These are phyloP conservation scores for Eleusine coracana DNA, from an alignment of 176 grass and related monocot species.

Conservation along the genomic window DNA sequence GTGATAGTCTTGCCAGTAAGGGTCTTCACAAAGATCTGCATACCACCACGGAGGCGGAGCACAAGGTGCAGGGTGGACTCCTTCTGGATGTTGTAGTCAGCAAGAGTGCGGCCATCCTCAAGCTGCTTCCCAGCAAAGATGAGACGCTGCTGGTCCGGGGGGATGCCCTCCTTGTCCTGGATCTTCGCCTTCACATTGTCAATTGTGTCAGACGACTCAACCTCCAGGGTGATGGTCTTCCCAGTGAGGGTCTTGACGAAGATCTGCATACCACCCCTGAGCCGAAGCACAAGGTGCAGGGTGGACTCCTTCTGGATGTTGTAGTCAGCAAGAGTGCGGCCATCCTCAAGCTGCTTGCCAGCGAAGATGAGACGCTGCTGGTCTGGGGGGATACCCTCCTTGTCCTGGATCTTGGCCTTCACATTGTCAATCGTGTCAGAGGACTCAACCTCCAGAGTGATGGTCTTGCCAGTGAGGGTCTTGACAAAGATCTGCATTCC, in stretches of 20 bases:
- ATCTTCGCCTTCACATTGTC: slow-evolving; percentile 85
- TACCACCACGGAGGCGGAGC: slow-evolving; percentile 37
- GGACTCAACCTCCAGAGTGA: slow-evolving; percentile 52
- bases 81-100: slow-evolving; percentile 82
- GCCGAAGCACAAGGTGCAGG: slow-evolving; percentile 35
- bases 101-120: slow-evolving; percentile 60
- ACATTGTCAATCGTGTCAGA: slow-evolving; percentile 64
- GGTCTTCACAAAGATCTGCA: slow-evolving; percentile 68
- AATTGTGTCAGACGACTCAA: slow-evolving; percentile 61
- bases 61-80: slow-evolving; percentile 75
- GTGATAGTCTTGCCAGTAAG: slow-evolving; percentile 53
- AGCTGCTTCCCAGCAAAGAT: slow-evolving; percentile 80
- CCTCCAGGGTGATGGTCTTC: slow-evolving; percentile 85
- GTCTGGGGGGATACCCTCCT: slow-evolving; percentile 74
- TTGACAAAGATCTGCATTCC: slow-evolving; percentile 77
- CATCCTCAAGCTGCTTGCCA: slow-evolving; percentile 70
- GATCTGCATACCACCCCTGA: slow-evolving; percentile 64
- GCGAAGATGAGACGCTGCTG: slow-evolving; percentile 74
- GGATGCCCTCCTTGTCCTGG: slow-evolving; percentile 89
- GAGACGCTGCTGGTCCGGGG: slow-evolving; percentile 71
- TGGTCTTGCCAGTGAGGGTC: slow-evolving; percentile 76
- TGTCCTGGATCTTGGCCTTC: slow-evolving; percentile 75
- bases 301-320: slow-evolving; percentile 79
- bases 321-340: slow-evolving; percentile 48
- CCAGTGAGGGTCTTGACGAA: slow-evolving; percentile 81